A percentile compares a stretch with the other conserved stretches of the same genome.
phyloP scores from a whole-genome alignment of 345 rosid species.

The Orychophragmus violaceus region DNA sequence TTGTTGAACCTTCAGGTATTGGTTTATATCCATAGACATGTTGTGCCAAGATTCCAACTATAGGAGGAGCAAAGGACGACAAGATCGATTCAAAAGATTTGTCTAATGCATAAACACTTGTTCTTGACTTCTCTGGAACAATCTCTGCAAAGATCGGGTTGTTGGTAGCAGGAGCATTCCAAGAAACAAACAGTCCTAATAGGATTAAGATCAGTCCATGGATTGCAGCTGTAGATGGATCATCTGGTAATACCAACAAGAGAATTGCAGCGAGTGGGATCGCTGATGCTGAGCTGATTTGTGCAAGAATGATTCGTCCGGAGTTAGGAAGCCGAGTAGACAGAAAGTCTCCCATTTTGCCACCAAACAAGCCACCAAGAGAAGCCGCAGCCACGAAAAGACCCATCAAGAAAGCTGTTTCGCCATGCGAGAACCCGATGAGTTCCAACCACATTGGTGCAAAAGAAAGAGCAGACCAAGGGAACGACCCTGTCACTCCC shows the following conservation, averaged over 20 bases:
- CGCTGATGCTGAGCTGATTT: constrained; percentile 81
- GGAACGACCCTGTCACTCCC: constrained; percentile 77
- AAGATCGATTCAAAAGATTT: constrained; percentile 71
- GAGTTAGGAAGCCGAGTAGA: constrained; percentile 60
- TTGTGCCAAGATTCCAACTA: constrained; percentile 76
- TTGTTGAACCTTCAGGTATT: constrained; percentile 41
- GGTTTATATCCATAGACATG: constrained; percentile 78
- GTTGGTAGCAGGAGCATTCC: constrained; percentile 94
- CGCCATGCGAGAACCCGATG: constrained; percentile 67
- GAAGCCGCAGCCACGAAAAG: constrained; percentile 62
- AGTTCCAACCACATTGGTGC: constrained; percentile 94
- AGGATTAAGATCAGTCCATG: constrained; percentile 55
- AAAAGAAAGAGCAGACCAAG: constrained; percentile 90
- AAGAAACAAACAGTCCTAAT: constrained; percentile 63
- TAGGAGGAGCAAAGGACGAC: constrained; percentile 84
- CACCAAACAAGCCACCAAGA: constrained; percentile 87
- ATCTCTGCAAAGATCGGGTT: constrained; percentile 93
- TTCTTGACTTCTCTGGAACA: constrained; percentile 73
- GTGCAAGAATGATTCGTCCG: constrained; percentile 80
- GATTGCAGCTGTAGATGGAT: constrained; percentile 51
- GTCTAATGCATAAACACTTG: constrained; percentile 79
- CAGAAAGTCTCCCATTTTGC: constrained; percentile 73
- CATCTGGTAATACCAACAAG: constrained; percentile 62
- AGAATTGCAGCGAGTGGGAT: constrained; percentile 82
- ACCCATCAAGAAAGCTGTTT: constrained; percentile 59